A percentile compares a stretch with the other conserved stretches of the same genome.
Evolutionary conservation across 2,329 filamentous ascomycete species (phyloP).

Genomic region (Aspergillus sergii): DNA sequence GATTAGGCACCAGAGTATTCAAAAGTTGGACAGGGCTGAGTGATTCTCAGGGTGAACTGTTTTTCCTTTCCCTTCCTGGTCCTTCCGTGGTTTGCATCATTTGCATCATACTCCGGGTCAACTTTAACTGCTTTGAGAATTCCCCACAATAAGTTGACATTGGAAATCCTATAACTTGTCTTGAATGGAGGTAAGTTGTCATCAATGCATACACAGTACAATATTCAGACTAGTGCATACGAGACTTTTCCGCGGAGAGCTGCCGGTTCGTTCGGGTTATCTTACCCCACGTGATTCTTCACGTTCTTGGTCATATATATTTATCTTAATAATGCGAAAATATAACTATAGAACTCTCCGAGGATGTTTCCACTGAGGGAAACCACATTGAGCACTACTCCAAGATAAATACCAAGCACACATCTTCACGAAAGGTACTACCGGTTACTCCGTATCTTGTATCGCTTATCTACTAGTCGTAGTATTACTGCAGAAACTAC

Average conservation of each 20-base stretch:
- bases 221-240: no score
- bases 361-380: background rate
- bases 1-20: slow-evolving; percentile 20
- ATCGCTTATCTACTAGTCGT: background rate
- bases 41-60: background rate
- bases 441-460: background rate
- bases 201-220: no score
- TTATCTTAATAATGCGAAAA: background rate
- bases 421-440: background rate
- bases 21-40: background rate
- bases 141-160: background rate
- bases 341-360: no score
- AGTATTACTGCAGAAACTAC: background rate
- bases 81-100: background rate
- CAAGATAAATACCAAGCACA: background rate
- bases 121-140: background rate
- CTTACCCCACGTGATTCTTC: background rate
- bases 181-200: background rate
- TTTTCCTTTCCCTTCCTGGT: slow-evolving; percentile 4
- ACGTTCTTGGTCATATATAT: background rate
- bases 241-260: background rate
- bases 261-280: background rate
- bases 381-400: background rate
- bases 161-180: background rate
- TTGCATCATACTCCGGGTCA: background rate